Conservation (phyloP, 257 asterid species). For the Ilex asprella region DNA sequence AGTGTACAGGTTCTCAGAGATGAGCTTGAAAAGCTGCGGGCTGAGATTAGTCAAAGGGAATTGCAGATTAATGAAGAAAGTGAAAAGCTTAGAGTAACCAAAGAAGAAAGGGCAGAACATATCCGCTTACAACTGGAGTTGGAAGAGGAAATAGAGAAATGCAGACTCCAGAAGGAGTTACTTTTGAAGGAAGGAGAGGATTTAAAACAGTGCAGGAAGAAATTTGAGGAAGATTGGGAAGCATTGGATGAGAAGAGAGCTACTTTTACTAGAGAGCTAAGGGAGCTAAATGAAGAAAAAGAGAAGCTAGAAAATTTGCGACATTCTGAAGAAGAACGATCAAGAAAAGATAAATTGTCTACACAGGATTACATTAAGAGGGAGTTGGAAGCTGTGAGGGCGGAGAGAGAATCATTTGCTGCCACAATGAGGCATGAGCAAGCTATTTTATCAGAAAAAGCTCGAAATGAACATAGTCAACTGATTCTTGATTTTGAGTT, state of each 20-base stretch:
- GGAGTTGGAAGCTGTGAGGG: not conserved
- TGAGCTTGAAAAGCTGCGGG: not conserved
- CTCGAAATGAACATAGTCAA: not conserved
- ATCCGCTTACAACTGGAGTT: not conserved
- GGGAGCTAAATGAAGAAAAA: not conserved
- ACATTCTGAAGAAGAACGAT: not conserved
- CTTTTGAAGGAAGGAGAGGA: slow-evolving; percentile 2
- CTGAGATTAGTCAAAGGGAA: not conserved
- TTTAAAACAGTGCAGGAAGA: not conserved
- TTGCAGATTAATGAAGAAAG: not conserved
- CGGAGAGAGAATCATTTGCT: not conserved
- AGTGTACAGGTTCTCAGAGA: not conserved
- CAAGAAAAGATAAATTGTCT: not conserved
- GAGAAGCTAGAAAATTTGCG: not conserved
- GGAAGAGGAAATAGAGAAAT: not conserved
- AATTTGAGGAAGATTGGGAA: slow-evolving; percentile 2
- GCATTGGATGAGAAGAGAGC: not conserved
- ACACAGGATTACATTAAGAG: not conserved
- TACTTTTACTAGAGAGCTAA: not conserved
- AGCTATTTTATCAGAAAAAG: not conserved
- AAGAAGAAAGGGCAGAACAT: slow-evolving; percentile 1
- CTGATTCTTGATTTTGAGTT: not conserved
- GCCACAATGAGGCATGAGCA: not conserved
- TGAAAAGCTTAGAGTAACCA: not conserved
- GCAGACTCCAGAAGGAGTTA: not conserved